phyloP scores from a whole-genome alignment of 2,329 filamentous ascomycete species.

The Alternaria hordeiaustralica region DNA sequence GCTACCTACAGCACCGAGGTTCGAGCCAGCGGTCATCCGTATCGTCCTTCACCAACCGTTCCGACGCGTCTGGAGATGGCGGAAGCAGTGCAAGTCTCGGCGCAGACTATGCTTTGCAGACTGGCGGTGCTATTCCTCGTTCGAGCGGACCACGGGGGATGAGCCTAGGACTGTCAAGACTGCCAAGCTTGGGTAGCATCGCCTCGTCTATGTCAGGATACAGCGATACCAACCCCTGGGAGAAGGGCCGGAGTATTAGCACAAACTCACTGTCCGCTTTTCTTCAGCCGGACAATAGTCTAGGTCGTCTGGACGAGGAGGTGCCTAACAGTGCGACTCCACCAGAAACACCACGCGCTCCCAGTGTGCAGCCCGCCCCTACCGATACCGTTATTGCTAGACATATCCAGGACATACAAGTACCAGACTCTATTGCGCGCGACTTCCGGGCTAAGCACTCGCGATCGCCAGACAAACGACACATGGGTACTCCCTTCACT shows the following conservation, averaged over 20 bases:
- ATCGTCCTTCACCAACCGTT: slow-evolving; percentile 62
- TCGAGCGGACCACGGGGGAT: slow-evolving; percentile 47
- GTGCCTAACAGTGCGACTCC: slow-evolving; percentile 54
- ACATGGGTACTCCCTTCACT: slow-evolving; percentile 46
- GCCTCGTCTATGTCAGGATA: slow-evolving; percentile 72
- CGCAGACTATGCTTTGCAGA: slow-evolving; percentile 81
- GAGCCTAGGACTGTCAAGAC: slow-evolving; percentile 69
- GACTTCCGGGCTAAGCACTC: slow-evolving; percentile 82
- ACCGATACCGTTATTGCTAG: slow-evolving; percentile 89
- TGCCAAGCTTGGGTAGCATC: slow-evolving; percentile 89
- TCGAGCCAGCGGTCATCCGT: slow-evolving; percentile 65
- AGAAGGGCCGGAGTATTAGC: slow-evolving; percentile 52
- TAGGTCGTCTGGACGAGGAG: slow-evolving; percentile 68
- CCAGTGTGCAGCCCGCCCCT: slow-evolving; percentile 62
- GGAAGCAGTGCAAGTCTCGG: slow-evolving; percentile 79
- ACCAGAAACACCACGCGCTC: slow-evolving; percentile 74
- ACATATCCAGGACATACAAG: slow-evolving; percentile 87
- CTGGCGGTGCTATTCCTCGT: slow-evolving; percentile 73
- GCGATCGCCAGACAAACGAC: slow-evolving; percentile 66
- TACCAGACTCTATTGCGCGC: slow-evolving; percentile 84
- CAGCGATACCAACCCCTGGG: slow-evolving; percentile 53
- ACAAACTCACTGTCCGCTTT: slow-evolving; percentile 42
- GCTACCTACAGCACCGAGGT: slow-evolving; percentile 62
- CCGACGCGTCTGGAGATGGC: slow-evolving; percentile 63
- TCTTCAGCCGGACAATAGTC: slow-evolving; percentile 52